Conservation (phyloP, 306 rosid species). For the Albizia julibrissin region DNA sequence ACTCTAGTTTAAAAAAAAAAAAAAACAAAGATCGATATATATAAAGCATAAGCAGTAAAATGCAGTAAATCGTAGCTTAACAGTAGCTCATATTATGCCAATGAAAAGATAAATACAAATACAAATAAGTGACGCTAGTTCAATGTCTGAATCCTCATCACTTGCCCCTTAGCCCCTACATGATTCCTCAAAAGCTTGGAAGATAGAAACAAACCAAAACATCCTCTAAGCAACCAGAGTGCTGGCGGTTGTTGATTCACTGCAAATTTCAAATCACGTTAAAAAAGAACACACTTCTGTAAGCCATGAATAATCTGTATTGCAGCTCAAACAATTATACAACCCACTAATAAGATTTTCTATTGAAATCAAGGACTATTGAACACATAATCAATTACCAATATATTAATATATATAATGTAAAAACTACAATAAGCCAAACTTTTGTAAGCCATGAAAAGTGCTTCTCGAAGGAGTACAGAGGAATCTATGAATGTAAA, state of each 20-base stretch:
- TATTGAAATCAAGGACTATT: not conserved
- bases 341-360: not conserved
- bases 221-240: conserved; percentile 49
- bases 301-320: no score
- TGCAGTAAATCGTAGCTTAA: conserved; percentile 16
- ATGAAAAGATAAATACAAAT: not conserved
- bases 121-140: not conserved
- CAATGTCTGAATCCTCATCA: not conserved
- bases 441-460: not conserved
- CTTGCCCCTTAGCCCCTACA: not conserved
- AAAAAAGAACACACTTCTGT: not conserved
- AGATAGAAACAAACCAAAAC: not conserved
- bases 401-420: not conserved
- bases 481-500: not conserved
- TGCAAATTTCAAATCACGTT: conserved; percentile 19
- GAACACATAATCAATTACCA: not conserved
- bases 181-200: not conserved
- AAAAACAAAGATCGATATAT: not conserved
- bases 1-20: not conserved
- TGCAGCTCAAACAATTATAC: not conserved
- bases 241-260: conserved; percentile 61
- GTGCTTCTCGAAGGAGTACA: not conserved
- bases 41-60: conserved; percentile 4
- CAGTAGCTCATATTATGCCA: conserved; percentile 11
- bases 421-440: not conserved